Evolutionary conservation across 805 yeast genomes (phyloP).

Genomic region (Wickerhamomyces xylosicus): DNA sequence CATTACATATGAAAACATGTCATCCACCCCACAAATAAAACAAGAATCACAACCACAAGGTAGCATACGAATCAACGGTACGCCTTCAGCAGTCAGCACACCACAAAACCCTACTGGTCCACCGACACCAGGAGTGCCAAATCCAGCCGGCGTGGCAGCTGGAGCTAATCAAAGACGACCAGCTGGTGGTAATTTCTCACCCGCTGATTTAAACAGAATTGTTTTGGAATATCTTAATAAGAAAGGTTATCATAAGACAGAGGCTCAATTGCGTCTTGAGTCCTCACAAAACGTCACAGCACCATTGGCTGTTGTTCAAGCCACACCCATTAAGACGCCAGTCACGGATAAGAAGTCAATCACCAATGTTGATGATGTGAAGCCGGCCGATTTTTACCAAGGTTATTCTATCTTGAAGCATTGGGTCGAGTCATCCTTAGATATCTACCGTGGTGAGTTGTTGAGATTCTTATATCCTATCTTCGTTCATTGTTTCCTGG

Average conservation of each 20-base stretch:
- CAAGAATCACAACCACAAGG: not conserved
- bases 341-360: constrained; percentile 10
- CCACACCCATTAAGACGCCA: constrained; percentile 9
- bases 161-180: constrained; percentile 15
- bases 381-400: constrained; percentile 61
- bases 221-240: constrained; percentile 88
- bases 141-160: constrained; percentile 4
- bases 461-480: constrained; percentile 80
- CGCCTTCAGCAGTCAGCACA: too few species aligned
- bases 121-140: constrained; percentile 5
- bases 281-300: constrained; percentile 51
- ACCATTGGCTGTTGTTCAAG: constrained; percentile 24
- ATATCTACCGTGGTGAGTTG: constrained; percentile 83
- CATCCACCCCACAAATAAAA: not conserved
- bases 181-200: constrained; percentile 41
- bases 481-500: constrained; percentile 82
- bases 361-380: constrained; percentile 17
- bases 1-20: not conserved
- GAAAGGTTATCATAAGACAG: constrained; percentile 91
- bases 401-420: constrained; percentile 73
- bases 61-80: not conserved
- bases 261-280: constrained; percentile 87
- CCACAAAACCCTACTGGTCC: not conserved
- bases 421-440: constrained; percentile 89
- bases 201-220: constrained; percentile 82